Conservation (phyloP, 352 stramenopile genomes). For the Globisporangium orthogonon region DNA sequence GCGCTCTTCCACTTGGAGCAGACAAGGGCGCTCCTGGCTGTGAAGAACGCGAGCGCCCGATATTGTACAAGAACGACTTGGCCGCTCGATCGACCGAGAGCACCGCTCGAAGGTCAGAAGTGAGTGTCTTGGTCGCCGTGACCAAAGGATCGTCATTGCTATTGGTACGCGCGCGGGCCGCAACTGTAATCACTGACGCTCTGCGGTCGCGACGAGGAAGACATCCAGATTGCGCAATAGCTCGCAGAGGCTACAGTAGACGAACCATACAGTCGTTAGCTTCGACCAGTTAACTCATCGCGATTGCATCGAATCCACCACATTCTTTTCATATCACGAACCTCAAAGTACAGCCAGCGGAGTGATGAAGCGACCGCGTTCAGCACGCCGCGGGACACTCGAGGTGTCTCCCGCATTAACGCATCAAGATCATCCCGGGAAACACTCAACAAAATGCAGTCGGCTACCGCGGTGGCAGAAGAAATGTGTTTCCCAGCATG, state of each 20-base stretch:
- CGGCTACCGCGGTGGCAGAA: constrained; percentile 56
- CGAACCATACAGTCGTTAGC: not conserved
- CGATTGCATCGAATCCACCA: not conserved
- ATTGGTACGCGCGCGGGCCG: constrained; percentile 12
- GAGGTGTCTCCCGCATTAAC: constrained; percentile 64
- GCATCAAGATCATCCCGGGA: constrained; percentile 57
- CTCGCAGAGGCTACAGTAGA: constrained; percentile 35
- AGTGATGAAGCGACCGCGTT: constrained; percentile 73
- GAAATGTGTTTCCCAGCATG: constrained; percentile 67
- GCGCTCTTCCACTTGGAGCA: constrained; percentile 19
- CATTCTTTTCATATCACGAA: constrained; percentile 11
- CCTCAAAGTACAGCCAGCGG: constrained; percentile 74
- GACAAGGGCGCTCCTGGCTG: constrained; percentile 23
- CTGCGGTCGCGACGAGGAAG: constrained; percentile 48
- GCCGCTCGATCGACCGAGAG: constrained; percentile 59
- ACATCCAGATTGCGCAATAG: constrained; percentile 58
- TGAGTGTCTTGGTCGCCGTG: constrained; percentile 46
- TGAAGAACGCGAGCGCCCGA: constrained; percentile 39
- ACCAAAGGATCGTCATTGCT: constrained; percentile 39
- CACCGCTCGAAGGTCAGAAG: constrained; percentile 54
- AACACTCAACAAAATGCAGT: constrained; percentile 73
- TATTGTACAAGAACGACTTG: constrained; percentile 73
- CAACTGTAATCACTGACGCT: constrained; percentile 22
- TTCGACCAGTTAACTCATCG: not conserved
- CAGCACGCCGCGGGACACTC: constrained; percentile 70